These are phyloP conservation scores for Scytalidium lignicola DNA, from an alignment of 2,329 filamentous ascomycete species.

Conservation along the genomic window DNA sequence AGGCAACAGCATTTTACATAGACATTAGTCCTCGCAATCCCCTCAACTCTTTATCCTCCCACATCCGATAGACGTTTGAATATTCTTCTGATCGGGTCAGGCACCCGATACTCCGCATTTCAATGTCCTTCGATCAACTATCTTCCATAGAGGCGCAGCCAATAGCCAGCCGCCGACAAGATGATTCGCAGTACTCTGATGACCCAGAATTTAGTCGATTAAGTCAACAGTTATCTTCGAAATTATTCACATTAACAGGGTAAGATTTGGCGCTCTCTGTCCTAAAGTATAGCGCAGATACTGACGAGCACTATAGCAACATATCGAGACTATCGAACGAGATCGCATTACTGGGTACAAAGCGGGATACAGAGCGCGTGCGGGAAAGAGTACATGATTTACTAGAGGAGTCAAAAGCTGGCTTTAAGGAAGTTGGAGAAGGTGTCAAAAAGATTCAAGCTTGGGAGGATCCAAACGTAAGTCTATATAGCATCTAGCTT, in stretches of 20 bases:
- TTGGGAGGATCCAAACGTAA: slow-evolving; percentile 78
- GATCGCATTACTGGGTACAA: slow-evolving; percentile 79
- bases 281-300: too few species aligned
- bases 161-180: slow-evolving; percentile 59
- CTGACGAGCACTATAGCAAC: slow-evolving; percentile 43
- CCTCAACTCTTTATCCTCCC: background rate
- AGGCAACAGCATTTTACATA: background rate
- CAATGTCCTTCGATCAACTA: slow-evolving; percentile 89
- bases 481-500: slow-evolving; percentile 18
- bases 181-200: slow-evolving; percentile 75
- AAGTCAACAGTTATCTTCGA: slow-evolving; percentile 77
- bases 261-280: background rate
- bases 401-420: slow-evolving; percentile 77
- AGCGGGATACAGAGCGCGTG: slow-evolving; percentile 84
- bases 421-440: slow-evolving; percentile 89
- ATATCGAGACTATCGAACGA: slow-evolving; percentile 81
- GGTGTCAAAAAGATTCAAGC: slow-evolving; percentile 87
- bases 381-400: slow-evolving; percentile 85
- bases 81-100: background rate
- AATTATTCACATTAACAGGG: slow-evolving; percentile 79
- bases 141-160: slow-evolving; percentile 79
- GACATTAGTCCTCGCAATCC: background rate
- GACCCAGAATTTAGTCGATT: slow-evolving; percentile 87
- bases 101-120: slow-evolving; percentile 1
- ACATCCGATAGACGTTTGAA: background rate